phyloP scores from a whole-genome alignment of 2,329 filamentous ascomycete genomes.

The Bipolaris bicolor region DNA sequence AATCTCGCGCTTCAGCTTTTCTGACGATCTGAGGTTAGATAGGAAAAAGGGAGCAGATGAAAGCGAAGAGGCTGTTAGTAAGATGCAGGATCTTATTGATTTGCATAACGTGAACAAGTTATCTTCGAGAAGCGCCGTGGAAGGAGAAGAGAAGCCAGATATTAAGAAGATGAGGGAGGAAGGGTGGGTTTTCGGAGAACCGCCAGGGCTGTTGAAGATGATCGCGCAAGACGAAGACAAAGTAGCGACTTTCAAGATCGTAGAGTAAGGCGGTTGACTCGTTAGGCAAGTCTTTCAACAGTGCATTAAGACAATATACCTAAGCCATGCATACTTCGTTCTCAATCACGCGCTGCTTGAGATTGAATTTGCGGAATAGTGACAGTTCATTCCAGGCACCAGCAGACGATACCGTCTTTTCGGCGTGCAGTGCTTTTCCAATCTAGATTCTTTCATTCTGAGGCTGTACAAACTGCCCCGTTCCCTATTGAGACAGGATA shows the following conservation, averaged over 20 bases:
- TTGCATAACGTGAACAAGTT: conserved; percentile 7
- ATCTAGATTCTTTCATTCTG: background rate
- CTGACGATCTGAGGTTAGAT: conserved; percentile 13
- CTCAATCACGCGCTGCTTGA: conserved; percentile 7
- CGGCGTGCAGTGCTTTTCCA: background rate
- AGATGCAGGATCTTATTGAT: conserved; percentile 7
- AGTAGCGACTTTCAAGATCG: conserved; percentile 9
- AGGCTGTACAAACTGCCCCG: background rate
- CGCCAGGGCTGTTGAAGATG: conserved; percentile 10
- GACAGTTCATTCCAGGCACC: background rate
- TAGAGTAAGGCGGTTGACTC: conserved; percentile 4
- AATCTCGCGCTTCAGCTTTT: conserved; percentile 17
- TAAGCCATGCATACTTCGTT: conserved; percentile 8
- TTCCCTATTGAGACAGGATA: background rate
- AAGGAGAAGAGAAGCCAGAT: conserved; percentile 9
- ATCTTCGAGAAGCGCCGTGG: conserved; percentile 8
- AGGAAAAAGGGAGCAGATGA: conserved; percentile 11
- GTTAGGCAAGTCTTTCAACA: conserved; percentile 9
- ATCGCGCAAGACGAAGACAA: conserved; percentile 9
- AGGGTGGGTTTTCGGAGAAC: conserved; percentile 9
- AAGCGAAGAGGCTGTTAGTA: conserved; percentile 9
- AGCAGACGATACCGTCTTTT: background rate
- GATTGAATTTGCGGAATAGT: background rate
- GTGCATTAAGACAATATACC: conserved; percentile 5
- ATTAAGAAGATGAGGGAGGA: conserved; percentile 10